Conservation (phyloP, 352 stramenopile species). For the Phytophthora fragariaefolia region DNA sequence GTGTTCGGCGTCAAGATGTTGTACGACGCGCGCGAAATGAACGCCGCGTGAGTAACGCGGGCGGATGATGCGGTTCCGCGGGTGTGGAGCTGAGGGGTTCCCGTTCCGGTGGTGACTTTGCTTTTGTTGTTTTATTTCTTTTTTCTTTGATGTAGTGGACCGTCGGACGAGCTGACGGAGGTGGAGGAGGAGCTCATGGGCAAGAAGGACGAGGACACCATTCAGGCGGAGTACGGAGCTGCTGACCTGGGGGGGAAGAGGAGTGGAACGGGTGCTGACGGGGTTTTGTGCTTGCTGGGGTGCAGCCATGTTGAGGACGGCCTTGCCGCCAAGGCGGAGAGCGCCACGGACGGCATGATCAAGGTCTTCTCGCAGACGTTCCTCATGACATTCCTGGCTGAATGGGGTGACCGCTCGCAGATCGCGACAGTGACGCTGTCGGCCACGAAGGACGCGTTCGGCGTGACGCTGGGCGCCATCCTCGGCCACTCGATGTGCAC, state of each 20-base stretch:
- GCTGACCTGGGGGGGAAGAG: neutral
- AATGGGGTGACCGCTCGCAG: slow-evolving; percentile 99
- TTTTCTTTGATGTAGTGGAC: slow-evolving; percentile 46
- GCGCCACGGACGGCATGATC: slow-evolving; percentile 69
- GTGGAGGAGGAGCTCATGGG: slow-evolving; percentile 87
- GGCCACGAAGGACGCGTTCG: slow-evolving; percentile 94
- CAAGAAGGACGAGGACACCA: slow-evolving; percentile 75
- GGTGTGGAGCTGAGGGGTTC: neutral
- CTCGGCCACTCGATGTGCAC: slow-evolving; percentile 98
- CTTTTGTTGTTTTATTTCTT: too few relatives aligned
- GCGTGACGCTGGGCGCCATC: slow-evolving; percentile 96
- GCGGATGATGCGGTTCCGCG: too few relatives aligned
- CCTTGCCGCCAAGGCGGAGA: slow-evolving; percentile 28
- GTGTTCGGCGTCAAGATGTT: slow-evolving; percentile 97
- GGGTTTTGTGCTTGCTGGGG: neutral
- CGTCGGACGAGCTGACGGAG: slow-evolving; percentile 82
- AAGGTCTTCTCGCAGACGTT: slow-evolving; percentile 95
- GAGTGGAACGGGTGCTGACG: neutral
- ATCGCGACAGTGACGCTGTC: slow-evolving; percentile 99
- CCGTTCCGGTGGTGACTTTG: too few relatives aligned
- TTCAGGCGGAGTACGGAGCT: slow-evolving; percentile 52
- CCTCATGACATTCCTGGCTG: slow-evolving; percentile 98
- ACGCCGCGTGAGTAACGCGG: slow-evolving; percentile 73
- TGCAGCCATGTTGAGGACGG: slow-evolving; percentile 43
- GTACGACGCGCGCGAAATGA: slow-evolving; percentile 86